These are phyloP conservation scores for Neurospora sp. DNA, from an alignment of 2,329 filamentous ascomycete genomes.

Conservation along the genomic window DNA sequence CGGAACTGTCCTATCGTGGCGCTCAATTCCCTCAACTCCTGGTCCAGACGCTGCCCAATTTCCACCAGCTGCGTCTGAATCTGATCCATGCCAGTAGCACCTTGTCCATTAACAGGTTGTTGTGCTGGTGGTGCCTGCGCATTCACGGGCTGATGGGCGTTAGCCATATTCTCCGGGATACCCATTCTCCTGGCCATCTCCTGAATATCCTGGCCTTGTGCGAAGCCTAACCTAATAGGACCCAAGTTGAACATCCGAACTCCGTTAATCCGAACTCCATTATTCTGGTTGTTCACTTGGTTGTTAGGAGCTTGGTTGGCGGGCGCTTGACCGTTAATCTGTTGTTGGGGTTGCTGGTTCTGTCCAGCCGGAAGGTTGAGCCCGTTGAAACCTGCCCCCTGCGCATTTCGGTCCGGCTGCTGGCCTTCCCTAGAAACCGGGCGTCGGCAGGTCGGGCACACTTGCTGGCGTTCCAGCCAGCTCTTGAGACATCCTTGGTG, in stretches of 20 bases:
- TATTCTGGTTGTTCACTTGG: conserved; percentile 25
- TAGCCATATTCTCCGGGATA: conserved; percentile 25
- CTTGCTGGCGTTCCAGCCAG: conserved; percentile 95
- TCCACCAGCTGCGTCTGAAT: conserved; percentile 53
- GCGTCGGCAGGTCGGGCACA: conserved; percentile 86
- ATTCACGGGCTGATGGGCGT: conserved; percentile 7
- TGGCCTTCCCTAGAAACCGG: conserved; percentile 60
- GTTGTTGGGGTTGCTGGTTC: conserved; percentile 24
- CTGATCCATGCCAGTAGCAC: conserved; percentile 21
- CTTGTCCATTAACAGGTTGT: conserved; percentile 6
- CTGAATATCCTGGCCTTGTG: conserved; percentile 58
- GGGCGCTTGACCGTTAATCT: conserved; percentile 19
- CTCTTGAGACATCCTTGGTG: conserved; percentile 92
- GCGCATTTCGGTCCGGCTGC: conserved; percentile 25
- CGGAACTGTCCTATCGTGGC: conserved; percentile 58
- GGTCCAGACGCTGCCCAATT: conserved; percentile 58
- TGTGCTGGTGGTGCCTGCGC: conserved; percentile 7
- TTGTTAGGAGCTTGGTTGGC: conserved; percentile 19
- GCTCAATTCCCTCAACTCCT: conserved; percentile 55
- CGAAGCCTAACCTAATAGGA: conserved; percentile 66
- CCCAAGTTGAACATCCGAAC: conserved; percentile 43
- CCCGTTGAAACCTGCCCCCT: conserved; percentile 24
- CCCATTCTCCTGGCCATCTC: conserved; percentile 59
- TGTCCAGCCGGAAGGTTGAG: conserved; percentile 23
- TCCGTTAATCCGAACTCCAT: conserved; percentile 24